Percentiles rank a stretch among this genome's conserved stretches.
Conservation (phyloP, 208 protist species). For the Naegleria gruberi region DNA sequence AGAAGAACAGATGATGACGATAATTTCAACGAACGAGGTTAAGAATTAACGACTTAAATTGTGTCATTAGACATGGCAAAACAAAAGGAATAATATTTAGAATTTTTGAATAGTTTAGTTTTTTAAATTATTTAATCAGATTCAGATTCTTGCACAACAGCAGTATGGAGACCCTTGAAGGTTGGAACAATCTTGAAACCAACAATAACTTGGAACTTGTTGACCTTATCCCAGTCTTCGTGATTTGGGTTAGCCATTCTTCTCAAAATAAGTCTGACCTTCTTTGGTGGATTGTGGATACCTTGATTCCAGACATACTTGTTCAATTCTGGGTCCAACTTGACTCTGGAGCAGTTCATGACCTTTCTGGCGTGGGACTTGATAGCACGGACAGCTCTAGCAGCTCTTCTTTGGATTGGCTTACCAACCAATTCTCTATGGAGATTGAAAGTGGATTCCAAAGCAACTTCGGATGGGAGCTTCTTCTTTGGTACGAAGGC, state of each 20-base stretch:
- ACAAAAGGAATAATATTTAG: no score
- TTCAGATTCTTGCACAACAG: not conserved
- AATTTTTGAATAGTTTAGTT: no score
- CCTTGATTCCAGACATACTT: constrained; percentile 15
- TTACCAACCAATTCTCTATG: not conserved
- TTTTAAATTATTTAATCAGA: not conserved
- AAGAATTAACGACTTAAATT: no score
- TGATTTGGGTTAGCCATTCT: not conserved
- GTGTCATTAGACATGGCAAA: no score
- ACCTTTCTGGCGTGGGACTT: not conserved
- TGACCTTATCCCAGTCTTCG: not conserved
- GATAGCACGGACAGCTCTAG: not conserved
- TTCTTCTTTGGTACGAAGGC: not conserved
- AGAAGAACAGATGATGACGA: no score
- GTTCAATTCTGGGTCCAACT: not conserved
- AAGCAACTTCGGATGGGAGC: not conserved
- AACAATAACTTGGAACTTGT: not conserved
- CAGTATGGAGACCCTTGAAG: not conserved
- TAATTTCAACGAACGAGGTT: no score
- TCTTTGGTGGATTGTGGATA: constrained; percentile 17
- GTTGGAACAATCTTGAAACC: not conserved
- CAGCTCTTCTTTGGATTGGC: not conserved
- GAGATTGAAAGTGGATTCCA: not conserved
- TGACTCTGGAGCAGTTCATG: not conserved
- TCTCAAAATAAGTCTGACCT: not conserved